Evolutionary conservation across 352 stramenopile genomes (phyloP).

Genomic region (Pythium periplocum): DNA sequence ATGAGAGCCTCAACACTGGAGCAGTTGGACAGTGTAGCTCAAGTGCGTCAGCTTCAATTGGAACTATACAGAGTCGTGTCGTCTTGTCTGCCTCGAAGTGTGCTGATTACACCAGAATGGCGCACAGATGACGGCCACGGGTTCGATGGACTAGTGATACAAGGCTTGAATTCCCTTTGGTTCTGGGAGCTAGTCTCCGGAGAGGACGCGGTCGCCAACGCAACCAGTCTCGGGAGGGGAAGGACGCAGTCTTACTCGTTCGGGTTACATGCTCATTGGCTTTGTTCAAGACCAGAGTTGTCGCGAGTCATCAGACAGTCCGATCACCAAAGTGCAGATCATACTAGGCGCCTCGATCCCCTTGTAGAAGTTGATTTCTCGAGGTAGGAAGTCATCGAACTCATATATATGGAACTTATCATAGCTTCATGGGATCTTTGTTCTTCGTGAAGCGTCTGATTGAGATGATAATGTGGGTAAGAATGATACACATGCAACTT

Average conservation of each 20-base stretch:
- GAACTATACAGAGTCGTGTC: slow-evolving; percentile 20
- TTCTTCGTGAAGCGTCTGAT: too few species aligned
- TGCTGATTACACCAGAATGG: slow-evolving; percentile 13
- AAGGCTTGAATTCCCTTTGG: slow-evolving; percentile 7
- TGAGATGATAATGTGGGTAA: too few species aligned
- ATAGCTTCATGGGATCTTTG: too few species aligned
- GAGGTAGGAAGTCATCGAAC: too few species aligned
- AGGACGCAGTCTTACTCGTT: slow-evolving; percentile 11
- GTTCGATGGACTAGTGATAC: slow-evolving; percentile 18
- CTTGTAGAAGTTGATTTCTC: too few species aligned
- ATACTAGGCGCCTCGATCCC: too few species aligned
- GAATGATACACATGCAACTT: too few species aligned
- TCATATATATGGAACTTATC: too few species aligned
- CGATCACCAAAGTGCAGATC: too few species aligned
- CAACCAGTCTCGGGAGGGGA: slow-evolving; percentile 17
- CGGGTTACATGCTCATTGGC: slow-evolving; percentile 24
- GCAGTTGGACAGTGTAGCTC: slow-evolving; percentile 16
- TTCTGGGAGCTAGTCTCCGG: slow-evolving; percentile 20
- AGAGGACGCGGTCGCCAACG: slow-evolving; percentile 14
- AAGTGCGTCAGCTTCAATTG: slow-evolving; percentile 23
- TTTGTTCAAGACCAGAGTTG: slow-evolving; percentile 21
- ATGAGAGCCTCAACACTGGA: slow-evolving; percentile 10
- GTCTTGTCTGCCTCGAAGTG: slow-evolving; percentile 9
- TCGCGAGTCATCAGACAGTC: neutral
- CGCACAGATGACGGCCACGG: slow-evolving; percentile 12